Evolutionary conservation across 257 asterid species (phyloP), one percentile per base, ranked within the genome.

Genomic region (Solanum bukasovii): DNA sequence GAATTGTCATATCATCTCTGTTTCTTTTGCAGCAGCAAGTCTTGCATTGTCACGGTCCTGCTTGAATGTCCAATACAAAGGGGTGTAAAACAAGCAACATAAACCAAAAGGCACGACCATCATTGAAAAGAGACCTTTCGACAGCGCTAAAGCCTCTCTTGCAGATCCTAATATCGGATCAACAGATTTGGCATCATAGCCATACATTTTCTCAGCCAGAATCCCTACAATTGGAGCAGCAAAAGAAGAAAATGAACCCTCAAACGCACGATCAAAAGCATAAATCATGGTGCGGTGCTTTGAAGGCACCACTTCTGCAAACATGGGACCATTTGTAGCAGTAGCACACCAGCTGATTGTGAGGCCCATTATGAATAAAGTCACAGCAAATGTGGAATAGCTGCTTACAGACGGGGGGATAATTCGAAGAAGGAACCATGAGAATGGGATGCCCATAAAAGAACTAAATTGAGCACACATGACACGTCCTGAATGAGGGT

Each of bases 381-480:
- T 95, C 87, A 87, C 88, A 8, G 98, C 96, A 23, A 93, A 97
- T 13, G 93, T 92, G 25, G 81, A 87, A 49, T 95, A 97, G 92
- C 98, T 97, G 92, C 84, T 86, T 25, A 91, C 92, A 10, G 92
- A 89, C 31, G 92, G 99, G 4, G 98, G 98, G 52, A 96, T 94
- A 11, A 90, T 92, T 71, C 89, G 89, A 35, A 97, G 96, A 67
- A 97, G 98, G 94, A 95, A 90, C 88, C 95, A 88, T 3, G 99
- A 88, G 94, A 96, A 96, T 0, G 99, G 99, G 84, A 97, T 97
- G 89, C 99, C 99, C 98, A 93, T 97, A 78, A 92, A 94, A 25
- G 99, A 82, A 84, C 98, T 93, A 91, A 97, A 97, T 84, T 97
- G 99, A 2, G 99, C 99, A 86, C 99, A 97, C 96, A 95, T 93